phyloP scores from a whole-genome alignment of 805 yeast genomes.

The Torulaspora indica region DNA sequence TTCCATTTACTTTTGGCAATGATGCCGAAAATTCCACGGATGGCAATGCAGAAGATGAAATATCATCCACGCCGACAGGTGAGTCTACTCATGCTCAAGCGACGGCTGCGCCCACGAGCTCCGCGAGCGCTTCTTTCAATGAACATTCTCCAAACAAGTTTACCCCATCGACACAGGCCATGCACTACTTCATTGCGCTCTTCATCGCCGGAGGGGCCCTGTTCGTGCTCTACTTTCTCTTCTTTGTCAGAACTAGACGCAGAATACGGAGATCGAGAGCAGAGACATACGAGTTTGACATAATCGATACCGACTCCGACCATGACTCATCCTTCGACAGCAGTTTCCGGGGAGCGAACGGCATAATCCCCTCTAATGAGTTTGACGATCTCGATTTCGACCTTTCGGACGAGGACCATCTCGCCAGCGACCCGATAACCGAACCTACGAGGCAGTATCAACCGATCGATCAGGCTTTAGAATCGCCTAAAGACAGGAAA shows the following conservation, averaged over 20 bases:
- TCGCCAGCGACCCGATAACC: slow-evolving; percentile 5
- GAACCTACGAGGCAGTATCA: slow-evolving; percentile 2
- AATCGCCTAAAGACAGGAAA: not conserved
- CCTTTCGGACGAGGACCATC: slow-evolving; percentile 32
- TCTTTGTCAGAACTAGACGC: slow-evolving; percentile 40
- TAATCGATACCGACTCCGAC: slow-evolving; percentile 59
- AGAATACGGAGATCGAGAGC: slow-evolving; percentile 55
- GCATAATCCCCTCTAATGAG: slow-evolving; percentile 17
- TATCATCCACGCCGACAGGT: not conserved
- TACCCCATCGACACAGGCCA: slow-evolving; percentile 44
- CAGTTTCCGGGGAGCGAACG: slow-evolving; percentile 13
- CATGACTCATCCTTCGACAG: slow-evolving; percentile 33
- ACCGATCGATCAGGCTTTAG: slow-evolving; percentile 6
- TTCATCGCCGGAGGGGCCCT: slow-evolving; percentile 54
- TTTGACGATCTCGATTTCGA: slow-evolving; percentile 35
- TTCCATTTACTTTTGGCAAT: slow-evolving; percentile 46
- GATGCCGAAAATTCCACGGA: slow-evolving; percentile 24
- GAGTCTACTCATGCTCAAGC: not conserved
- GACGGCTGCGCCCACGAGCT: slow-evolving; percentile 5
- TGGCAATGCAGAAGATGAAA: not conserved
- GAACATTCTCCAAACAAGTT: slow-evolving; percentile 33
- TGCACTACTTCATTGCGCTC: slow-evolving; percentile 57
- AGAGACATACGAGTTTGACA: slow-evolving; percentile 71
- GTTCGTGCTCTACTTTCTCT: slow-evolving; percentile 43
- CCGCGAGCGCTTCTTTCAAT: slow-evolving; percentile 9